Evolutionary conservation across 2,329 filamentous ascomycete species (phyloP), one percentile per base, ranked within the genome.

Genomic region (Penicillium sp.): DNA sequence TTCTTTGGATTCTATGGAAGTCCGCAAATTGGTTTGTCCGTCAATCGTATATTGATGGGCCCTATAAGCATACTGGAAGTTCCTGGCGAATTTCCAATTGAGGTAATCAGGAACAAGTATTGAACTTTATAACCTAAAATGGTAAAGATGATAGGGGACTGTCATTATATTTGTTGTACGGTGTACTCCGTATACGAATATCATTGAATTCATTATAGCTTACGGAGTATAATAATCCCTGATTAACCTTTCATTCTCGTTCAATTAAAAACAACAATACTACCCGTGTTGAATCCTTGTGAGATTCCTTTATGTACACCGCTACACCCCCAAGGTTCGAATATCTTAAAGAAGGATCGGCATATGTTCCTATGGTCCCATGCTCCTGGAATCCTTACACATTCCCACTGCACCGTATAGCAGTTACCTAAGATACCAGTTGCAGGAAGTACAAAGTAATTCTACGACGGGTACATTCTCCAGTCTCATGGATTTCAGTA

Each of bases 11-110:
- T 49, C 19, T 7, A 45, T 39, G 24, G 32, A 32, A 31, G 26
- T 38, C 41, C 9, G 41, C 46, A 3, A 44, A 44, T 45, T 28
- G 40, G 46, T 44, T 35, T 38, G 15, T 21, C 44, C 44, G 44
- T 40, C 28, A 40, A 40, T 26, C 17, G 6, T 13, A 32, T 32
- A 29, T 32, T 41, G 26, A 22, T 48, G 13, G 33, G n/a, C 24
- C 33, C 41, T 33, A 33, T 37, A 22, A 22, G 22, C 22, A 6
- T 22, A 22, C 22, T 19, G 17, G 17, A 19, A 37, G 26, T 19
- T 22, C 21, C 39, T 13, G 34, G 35, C 28, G 40, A 26, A 17
- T 26, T 39, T 39, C 28, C 19, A 32, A 26, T 31, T 19, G 1
- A 17, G 17, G 6, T 10, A 28, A 21, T 21, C 38, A 26, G 38